These are phyloP conservation scores for Amanita subjunquillea DNA, from an alignment of 768 basidiomycete genomes.

Conservation along the genomic window DNA sequence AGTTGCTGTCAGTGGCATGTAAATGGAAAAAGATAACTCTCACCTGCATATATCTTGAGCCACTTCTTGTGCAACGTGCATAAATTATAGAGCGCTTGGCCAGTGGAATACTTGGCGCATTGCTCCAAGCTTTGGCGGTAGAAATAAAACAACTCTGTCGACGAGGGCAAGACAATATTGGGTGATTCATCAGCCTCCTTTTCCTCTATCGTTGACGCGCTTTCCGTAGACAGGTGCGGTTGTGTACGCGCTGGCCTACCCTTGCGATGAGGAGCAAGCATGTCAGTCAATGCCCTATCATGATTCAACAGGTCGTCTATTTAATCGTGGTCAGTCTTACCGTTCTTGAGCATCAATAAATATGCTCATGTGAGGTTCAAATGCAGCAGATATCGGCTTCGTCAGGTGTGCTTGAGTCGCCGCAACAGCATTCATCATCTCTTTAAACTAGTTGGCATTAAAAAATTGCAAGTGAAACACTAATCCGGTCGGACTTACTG, in stretches of 20 bases:
- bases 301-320: neutral
- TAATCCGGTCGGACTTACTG: slow-evolving; percentile 30
- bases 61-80: slow-evolving; percentile 84
- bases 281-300: slow-evolving; percentile 73
- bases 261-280: slow-evolving; percentile 76
- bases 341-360: slow-evolving; percentile 97
- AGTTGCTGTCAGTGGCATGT: slow-evolving; percentile 2
- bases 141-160: slow-evolving; percentile 95
- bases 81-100: slow-evolving; percentile 75
- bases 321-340: slow-evolving; percentile 26
- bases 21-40: slow-evolving; percentile 10
- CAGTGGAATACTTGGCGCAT: slow-evolving; percentile 83
- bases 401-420: slow-evolving; percentile 37
- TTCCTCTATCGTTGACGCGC: slow-evolving; percentile 26
- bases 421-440: slow-evolving; percentile 49
- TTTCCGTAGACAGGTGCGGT: slow-evolving; percentile 61
- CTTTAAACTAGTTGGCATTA: slow-evolving; percentile 37
- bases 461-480: neutral
- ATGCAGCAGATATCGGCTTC: slow-evolving; percentile 80
- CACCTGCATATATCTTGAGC: slow-evolving; percentile 88
- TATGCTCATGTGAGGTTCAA: slow-evolving; percentile 86
- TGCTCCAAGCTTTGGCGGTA: slow-evolving; percentile 93
- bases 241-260: slow-evolving; percentile 27
- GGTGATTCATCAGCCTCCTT: slow-evolving; percentile 35
- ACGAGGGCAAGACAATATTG: slow-evolving; percentile 77